Conservation (phyloP, 164 flowering plant species). For the Dillenia suffruticosa region DNA sequence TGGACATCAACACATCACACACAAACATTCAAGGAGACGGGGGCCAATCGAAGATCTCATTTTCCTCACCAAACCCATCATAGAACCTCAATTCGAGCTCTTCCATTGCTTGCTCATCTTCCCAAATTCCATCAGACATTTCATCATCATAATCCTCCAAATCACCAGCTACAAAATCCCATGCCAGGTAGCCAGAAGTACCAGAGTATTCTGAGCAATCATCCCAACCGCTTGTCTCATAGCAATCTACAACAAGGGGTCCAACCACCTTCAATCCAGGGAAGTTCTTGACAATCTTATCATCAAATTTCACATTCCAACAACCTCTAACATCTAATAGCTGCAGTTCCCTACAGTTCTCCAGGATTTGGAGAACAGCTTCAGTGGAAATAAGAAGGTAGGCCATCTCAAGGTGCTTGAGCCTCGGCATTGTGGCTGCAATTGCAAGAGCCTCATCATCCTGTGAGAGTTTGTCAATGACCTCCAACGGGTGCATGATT, state of each 20-base stretch:
- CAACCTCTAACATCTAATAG: conserved; percentile 71
- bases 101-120: conserved; percentile 38
- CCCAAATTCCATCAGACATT: conserved; percentile 36
- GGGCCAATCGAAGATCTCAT: conserved; percentile 34
- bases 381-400: conserved; percentile 36
- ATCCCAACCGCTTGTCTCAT: conserved; percentile 32
- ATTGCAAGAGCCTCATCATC: conserved; percentile 78
- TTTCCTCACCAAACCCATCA: conserved; percentile 26
- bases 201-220: conserved; percentile 31
- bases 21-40: conserved; percentile 17
- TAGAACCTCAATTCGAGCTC: conserved; percentile 46
- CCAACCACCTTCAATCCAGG: conserved; percentile 30
- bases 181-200: conserved; percentile 34
- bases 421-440: conserved; percentile 71
- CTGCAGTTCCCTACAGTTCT: conserved; percentile 36
- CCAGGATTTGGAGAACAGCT: conserved; percentile 25
- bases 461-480: conserved; percentile 27
- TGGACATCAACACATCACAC: neutral
- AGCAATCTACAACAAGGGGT: conserved; percentile 28
- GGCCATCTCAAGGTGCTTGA: conserved; percentile 66
- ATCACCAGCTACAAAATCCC: conserved; percentile 36
- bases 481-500: conserved; percentile 56
- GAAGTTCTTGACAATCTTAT: conserved; percentile 21
- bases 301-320: conserved; percentile 47
- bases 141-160: conserved; percentile 25